Base-by-base conservation (phyloP, 345 rosid genomes). In the Eucalyptus microcorys region DNA sequence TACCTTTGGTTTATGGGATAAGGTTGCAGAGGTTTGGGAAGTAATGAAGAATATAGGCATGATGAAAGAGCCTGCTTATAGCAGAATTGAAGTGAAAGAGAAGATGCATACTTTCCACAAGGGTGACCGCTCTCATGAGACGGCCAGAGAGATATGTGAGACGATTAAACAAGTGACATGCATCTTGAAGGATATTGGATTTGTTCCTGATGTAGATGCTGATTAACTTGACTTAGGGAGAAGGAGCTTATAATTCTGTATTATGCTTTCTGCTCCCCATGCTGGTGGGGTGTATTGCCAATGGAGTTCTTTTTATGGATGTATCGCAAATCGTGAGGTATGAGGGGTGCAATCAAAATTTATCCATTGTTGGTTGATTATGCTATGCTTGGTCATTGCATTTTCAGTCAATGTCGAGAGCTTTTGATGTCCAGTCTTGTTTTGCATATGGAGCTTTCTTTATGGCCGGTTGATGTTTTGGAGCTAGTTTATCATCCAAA, bases 11-110 rank as follows among this genome's bases (percentile, higher is more conserved):
- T 91, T 91, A 49, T 93, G 94, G 96, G 95, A 94, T 40, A 91
- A 90, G 91, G 96, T 95, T 22, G 94, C 94, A n/a, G 90, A 95
- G 90, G 90, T 95, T 91, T 91, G 97, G 90, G 91, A 88, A 76
- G 91, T 85, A 87, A 95, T 95, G 96, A 93, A 90, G 92, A 88
- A 87, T 45, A 89, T 90, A 55, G 95, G 95, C 49, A 90, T 94
- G 90, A 85, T 59, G 43, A 96, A 95, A 88, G 96, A 95, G 66
- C 96, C 96, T 5, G 96, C 96, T 86, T 93, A 91, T 92, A 94
- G 97, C 92, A 92, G 94, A 91, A 93, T 95, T 30, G 97, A 96
- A 87, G 91, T 95, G 86, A 94, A 93, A 91, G 95, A 93, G 86
- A 90, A 93, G 90, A 91, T 92, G 85, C 92, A 94, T 88, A 85